Evolutionary conservation across 2,329 filamentous ascomycete genomes (phyloP), one percentile per base, ranked within the genome.

Genomic region (Sporothrix luriei): DNA sequence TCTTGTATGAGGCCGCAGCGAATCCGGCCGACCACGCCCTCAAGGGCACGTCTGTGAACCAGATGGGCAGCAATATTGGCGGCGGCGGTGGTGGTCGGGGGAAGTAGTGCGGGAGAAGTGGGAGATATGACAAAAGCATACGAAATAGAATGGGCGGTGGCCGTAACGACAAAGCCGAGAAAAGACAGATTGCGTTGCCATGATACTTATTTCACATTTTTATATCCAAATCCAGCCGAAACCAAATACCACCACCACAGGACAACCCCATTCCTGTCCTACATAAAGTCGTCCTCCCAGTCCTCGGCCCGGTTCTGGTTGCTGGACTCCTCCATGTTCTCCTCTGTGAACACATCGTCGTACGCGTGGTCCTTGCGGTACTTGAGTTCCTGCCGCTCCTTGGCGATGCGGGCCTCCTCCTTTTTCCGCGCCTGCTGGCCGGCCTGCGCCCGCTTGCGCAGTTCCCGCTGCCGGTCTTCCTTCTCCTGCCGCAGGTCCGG

Each of bases 331-430:
- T 88, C 88, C 82, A 97, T 85, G 75, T 91, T 90, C 70, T 97
- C 92, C 68, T 96, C 93, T 4, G 87, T 88, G 79, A 97, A 93
- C 68, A 97, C 80, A 61, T 97, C 93, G 77, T 98, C 95, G 79
- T 99, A 99, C 1, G 94, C 94, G 80, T 99, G 94, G n/a, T 97
- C 93, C 81, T 95, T 95, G 80, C 97, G 92, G 85, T 89, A 97
- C 79, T 96, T 96, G 81, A 94, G 87, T 80, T 96, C 90, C 79
- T 92, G 91, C 73, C 92, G 86, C 82, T 97, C 92, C 79, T 93
- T 90, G 65, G 89, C 87, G 61, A 93, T 78, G 49, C 83, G 83
- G 0, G 87, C 88, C 75, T 95, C 92, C 78, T 94, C 90, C 78
- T 93, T 93, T 80, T 87, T 90, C 91, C 90, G 83, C 66, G 85